Evolutionary conservation across 2,329 filamentous ascomycete genomes (phyloP).

Genomic region (Zalaria sp.): DNA sequence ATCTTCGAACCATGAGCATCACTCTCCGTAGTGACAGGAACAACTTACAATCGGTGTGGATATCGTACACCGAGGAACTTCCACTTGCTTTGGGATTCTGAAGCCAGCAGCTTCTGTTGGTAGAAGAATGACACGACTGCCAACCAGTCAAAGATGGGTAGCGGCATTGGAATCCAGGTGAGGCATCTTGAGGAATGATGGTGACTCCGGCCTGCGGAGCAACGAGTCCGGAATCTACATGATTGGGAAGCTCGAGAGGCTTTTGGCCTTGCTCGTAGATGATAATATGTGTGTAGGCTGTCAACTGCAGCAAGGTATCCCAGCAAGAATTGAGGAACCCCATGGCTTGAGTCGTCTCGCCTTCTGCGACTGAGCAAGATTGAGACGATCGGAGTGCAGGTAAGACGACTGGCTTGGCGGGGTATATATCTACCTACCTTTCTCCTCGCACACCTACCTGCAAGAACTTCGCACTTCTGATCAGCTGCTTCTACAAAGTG

Average conservation of each 20-base stretch:
- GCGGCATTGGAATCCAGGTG: conserved; percentile 8
- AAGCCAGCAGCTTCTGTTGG: conserved; percentile 15
- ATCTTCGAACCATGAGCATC: conserved; percentile 1
- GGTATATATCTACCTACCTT: no score
- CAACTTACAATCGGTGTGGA: conserved; percentile 10
- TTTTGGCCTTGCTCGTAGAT: not conserved
- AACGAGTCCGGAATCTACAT: not conserved
- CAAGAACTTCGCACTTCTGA: no score
- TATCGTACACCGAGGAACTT: conserved; percentile 7
- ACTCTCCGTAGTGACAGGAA: no score
- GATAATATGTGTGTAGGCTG: not conserved
- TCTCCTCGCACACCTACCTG: no score
- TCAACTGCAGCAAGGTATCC: not conserved
- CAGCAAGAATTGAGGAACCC: not conserved
- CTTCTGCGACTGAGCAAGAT: no score
- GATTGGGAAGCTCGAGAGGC: not conserved
- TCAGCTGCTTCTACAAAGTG: no score
- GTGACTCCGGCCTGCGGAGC: not conserved
- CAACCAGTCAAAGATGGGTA: conserved; percentile 10
- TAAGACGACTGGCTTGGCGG: no score
- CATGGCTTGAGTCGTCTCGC: not conserved
- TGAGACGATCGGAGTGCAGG: no score
- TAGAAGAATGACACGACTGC: conserved; percentile 10
- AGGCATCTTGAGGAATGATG: conserved; percentile 1
- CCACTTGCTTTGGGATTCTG: conserved; percentile 5